These are phyloP conservation scores for Ceratobasidium sp. DNA, from an alignment of 1,284 basidiomycete species.

Conservation along the genomic window DNA sequence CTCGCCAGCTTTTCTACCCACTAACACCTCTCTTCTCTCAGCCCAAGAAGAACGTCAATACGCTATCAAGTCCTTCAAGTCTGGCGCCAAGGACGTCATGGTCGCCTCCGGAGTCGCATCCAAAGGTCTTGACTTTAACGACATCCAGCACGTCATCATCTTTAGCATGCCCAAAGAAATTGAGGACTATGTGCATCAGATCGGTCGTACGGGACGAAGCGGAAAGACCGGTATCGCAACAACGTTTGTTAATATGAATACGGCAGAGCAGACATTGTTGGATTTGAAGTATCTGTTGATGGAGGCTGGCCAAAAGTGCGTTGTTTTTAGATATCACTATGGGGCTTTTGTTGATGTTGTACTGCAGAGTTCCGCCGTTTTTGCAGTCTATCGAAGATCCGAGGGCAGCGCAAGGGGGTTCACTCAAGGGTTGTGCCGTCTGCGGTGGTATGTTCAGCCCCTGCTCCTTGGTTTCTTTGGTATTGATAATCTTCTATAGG, in stretches of 20 bases:
- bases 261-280: constrained; percentile 92
- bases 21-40: constrained; percentile 54
- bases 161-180: constrained; percentile 99
- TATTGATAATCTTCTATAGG: constrained; percentile 59
- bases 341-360: constrained; percentile 2
- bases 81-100: constrained; percentile 98
- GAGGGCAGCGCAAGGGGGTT: constrained; percentile 77
- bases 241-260: constrained; percentile 99
- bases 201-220: constrained; percentile 96
- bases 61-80: constrained; percentile 97
- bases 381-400: constrained; percentile 92
- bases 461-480: background rate
- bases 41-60: constrained; percentile 99
- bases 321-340: constrained; percentile 43
- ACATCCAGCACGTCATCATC: constrained; percentile 97
- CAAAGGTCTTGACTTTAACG: constrained; percentile 98
- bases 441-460: constrained; percentile 82
- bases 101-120: constrained; percentile 97
- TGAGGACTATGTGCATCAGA: constrained; percentile 98
- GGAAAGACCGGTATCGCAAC: constrained; percentile 99
- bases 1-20: background rate
- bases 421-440: constrained; percentile 89
- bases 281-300: constrained; percentile 97
- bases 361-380: constrained; percentile 91
- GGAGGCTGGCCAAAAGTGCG: constrained; percentile 96